These are phyloP conservation scores for Brasilioporus rufonigricans DNA, from an alignment of 768 basidiomycete species.

Conservation along the genomic window DNA sequence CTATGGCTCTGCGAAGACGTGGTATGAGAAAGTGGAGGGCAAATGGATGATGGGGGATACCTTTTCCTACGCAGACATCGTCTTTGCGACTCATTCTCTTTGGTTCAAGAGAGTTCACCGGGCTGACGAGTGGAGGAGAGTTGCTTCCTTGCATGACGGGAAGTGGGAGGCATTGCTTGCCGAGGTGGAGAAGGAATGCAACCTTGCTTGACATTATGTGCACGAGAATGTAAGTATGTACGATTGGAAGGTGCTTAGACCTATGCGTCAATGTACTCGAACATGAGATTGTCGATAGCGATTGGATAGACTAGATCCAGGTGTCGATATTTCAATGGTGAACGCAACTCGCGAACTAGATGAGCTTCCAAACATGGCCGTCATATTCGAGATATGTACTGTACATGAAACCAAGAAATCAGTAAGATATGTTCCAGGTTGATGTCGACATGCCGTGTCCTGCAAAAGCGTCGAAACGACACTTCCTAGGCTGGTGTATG, in stretches of 20 bases:
- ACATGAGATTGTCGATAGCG: neutral
- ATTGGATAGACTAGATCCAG: neutral
- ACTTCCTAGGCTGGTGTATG: conserved; percentile 60
- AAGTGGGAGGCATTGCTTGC: conserved; percentile 25
- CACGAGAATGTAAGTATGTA: too few species aligned
- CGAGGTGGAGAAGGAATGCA: conserved; percentile 28
- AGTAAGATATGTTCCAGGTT: conserved; percentile 46
- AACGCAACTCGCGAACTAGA: neutral
- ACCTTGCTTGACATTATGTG: conserved; percentile 8
- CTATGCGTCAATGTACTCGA: neutral
- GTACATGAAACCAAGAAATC: neutral
- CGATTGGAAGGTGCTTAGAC: too few species aligned
- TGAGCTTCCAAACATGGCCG: neutral
- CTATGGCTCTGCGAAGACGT: conserved; percentile 8
- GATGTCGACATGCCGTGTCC: conserved; percentile 64
- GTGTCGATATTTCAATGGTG: neutral
- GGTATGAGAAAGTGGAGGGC: conserved; percentile 24
- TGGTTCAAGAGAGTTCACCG: conserved; percentile 20
- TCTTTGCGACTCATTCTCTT: conserved; percentile 15
- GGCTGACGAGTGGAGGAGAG: conserved; percentile 27
- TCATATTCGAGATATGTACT: neutral
- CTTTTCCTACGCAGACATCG: conserved; percentile 32
- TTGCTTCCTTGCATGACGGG: conserved; percentile 25
- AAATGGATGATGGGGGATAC: conserved; percentile 31
- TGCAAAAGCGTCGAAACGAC: conserved; percentile 50